Conservation (phyloP, 768 basidiomycete genomes). For the Pilatotrama ljubarskyi region DNA sequence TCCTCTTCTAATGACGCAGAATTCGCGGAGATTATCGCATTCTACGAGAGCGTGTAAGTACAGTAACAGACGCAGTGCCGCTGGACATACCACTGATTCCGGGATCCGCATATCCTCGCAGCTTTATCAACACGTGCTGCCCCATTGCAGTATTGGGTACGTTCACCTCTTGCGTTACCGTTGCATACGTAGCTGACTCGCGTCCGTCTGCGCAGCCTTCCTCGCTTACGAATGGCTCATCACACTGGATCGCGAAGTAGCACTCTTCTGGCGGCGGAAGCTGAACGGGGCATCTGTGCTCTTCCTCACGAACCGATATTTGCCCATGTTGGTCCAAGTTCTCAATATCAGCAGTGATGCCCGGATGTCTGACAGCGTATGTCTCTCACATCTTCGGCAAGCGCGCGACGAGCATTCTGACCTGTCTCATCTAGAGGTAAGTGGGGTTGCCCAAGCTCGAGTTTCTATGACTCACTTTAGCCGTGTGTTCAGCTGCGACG, state of each 20-base stretch:
- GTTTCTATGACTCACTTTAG: background rate
- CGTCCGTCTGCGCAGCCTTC: background rate
- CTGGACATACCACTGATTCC: background rate
- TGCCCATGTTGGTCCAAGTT: background rate
- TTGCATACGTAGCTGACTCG: background rate
- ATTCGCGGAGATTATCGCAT: background rate
- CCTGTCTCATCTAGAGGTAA: background rate
- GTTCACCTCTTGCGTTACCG: background rate
- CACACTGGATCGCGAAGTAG: conserved; percentile 12
- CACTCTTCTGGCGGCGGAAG: conserved; percentile 13
- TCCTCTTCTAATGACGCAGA: background rate
- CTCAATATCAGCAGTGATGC: background rate
- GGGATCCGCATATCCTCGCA: background rate
- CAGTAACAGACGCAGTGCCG: background rate
- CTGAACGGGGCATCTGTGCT: conserved; percentile 14
- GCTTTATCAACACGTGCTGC: background rate
- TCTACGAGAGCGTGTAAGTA: conserved; percentile 9
- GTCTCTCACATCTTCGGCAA: background rate
- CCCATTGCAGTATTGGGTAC: conserved; percentile 3
- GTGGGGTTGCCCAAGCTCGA: too few species aligned
- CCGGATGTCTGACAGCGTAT: conserved; percentile 1
- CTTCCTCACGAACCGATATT: conserved; percentile 20
- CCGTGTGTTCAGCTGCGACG: background rate
- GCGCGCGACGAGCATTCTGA: background rate
- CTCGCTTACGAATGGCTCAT: conserved; percentile 11